phyloP scores from a whole-genome alignment of 2,329 filamentous ascomycete species.

The Penicillium aurantiogriseum region DNA sequence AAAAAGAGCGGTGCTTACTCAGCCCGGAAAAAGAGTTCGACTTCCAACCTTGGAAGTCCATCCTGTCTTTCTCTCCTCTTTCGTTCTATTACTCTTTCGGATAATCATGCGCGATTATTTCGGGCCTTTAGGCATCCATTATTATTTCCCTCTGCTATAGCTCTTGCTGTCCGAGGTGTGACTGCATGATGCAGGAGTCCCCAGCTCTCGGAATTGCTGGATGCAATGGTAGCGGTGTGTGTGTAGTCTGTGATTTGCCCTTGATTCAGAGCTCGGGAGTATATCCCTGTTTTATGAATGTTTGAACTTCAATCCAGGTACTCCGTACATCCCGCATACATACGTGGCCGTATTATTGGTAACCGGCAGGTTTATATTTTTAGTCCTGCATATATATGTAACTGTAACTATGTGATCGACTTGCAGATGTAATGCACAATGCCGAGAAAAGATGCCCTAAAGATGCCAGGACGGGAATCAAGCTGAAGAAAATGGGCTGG shows the following conservation, averaged over 20 bases:
- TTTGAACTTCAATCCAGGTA: neutral
- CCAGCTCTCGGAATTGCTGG: constrained; percentile 4
- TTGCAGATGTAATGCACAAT: neutral
- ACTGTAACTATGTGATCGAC: neutral
- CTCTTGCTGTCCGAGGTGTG: neutral
- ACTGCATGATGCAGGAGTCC: constrained; percentile 6
- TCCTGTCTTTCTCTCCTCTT: neutral
- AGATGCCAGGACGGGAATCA: neutral
- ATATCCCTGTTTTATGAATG: neutral
- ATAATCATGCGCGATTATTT: neutral
- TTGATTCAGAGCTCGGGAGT: neutral
- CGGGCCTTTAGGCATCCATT: neutral
- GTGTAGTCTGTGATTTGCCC: neutral
- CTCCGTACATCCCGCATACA: neutral
- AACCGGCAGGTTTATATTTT: neutral
- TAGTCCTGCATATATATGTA: neutral
- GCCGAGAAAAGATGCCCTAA: neutral
- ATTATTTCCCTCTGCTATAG: neutral
- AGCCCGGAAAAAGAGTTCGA: neutral
- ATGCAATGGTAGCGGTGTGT: constrained; percentile 14
- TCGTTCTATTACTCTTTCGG: neutral
- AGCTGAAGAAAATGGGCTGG: neutral
- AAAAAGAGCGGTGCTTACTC: constrained; percentile 2
- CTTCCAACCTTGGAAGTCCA: too few relatives aligned
- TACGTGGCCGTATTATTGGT: neutral